Base-by-base conservation (phyloP, 2,329 filamentous ascomycete species). In the Cryoendolithus antarcticus region DNA sequence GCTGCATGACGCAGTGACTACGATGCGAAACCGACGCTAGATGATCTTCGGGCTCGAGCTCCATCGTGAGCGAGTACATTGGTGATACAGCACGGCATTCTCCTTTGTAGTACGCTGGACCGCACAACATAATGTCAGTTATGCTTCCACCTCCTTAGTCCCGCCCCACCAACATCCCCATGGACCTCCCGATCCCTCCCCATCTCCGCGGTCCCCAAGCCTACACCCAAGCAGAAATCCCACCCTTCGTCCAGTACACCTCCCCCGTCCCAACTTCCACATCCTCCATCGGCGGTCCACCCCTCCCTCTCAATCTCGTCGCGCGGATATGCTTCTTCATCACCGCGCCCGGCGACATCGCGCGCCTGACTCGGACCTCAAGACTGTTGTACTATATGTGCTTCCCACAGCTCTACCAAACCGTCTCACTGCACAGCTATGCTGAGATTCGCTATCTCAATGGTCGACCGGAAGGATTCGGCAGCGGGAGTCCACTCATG, bases 371-470 rank as follows among this genome's bases (percentile, higher is more conserved):
- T 45, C 66, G 73, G 41, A 75, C 74, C 37, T 77, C 71, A 45
- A 67, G 73, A 9, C 65, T 79, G 30, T 66, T 78, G 49, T 74
- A 77, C 48, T 80, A 79, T 59, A 77, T 80, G 72, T 65, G 71
- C 28, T 61, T 78, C 3, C 75, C 75, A 12, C 72, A 71, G 41
- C 66, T 80, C 31, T 80, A 78, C 57, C 65, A 67, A 52, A 58
- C 61, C 28, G 66, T 79, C 38, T 69, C 64, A 4, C 60, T 80
- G 29, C 70, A 64, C 39, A 75, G 73, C 6, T 76, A 79, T 52
- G 61, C 69, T 35, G 67, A 70, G 30, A 72, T 77, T 19, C 70
- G 74, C 36, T 77, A 75, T 52, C 61, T 67, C 44, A 64, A 71
- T 48, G 72, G 74, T 36, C 53, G 67, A 32, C 72, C 74, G 1